Conservation (phyloP, 2,329 filamentous ascomycete genomes). For the Aspergillus phoenicis region DNA sequence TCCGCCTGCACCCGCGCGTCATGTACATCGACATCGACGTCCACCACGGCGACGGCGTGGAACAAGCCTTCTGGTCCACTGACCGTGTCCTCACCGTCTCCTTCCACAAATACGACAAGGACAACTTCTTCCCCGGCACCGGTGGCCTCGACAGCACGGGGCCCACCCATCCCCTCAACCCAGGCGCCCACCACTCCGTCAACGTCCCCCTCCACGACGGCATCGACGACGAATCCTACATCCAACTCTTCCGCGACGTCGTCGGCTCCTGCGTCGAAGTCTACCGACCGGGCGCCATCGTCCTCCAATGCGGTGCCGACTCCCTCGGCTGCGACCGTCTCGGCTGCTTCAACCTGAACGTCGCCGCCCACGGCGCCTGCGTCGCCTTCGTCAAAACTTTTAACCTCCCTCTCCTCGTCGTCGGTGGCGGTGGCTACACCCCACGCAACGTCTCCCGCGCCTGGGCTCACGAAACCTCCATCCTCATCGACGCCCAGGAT, state of each 20-base stretch:
- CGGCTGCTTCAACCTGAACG: conserved; percentile 94
- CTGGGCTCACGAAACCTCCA: conserved; percentile 95
- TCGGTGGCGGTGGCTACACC: conserved; percentile 95
- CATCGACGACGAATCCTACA: conserved; percentile 88
- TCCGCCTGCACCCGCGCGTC: conserved; percentile 79
- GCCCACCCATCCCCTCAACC: conserved; percentile 77
- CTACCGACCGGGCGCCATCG: conserved; percentile 88
- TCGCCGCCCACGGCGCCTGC: conserved; percentile 89
- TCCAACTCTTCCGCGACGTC: conserved; percentile 78
- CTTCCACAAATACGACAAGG: conserved; percentile 93
- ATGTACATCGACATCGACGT: conserved; percentile 95
- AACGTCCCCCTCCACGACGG: conserved; percentile 90
- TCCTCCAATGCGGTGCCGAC: conserved; percentile 93
- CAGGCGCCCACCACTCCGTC: conserved; percentile 83
- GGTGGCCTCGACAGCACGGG: conserved; percentile 86
- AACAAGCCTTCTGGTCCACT: conserved; percentile 87
- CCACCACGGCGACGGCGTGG: conserved; percentile 87
- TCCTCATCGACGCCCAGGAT: conserved; percentile 75
- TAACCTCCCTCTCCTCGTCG: conserved; percentile 78
- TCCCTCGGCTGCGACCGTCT: conserved; percentile 90
- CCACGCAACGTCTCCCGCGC: conserved; percentile 93
- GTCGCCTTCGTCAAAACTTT: conserved; percentile 85
- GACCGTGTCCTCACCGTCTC: conserved; percentile 90
- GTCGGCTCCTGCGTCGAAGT: conserved; percentile 76
- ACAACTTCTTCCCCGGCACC: conserved; percentile 85